These are phyloP conservation scores for Brasenia schreberi DNA, from an alignment of 164 flowering plant species.

Conservation along the genomic window DNA sequence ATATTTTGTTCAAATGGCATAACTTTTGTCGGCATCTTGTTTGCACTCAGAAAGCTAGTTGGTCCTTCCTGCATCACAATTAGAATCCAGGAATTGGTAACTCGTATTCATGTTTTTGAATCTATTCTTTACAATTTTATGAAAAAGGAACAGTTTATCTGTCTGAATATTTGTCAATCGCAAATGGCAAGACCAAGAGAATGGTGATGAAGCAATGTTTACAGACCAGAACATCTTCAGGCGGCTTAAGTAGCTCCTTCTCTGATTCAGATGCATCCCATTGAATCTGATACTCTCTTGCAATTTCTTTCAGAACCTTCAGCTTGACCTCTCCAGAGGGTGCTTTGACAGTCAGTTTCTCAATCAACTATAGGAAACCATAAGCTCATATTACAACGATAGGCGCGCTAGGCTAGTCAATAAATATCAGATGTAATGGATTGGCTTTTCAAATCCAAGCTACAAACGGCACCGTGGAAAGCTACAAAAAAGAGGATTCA, in stretches of 20 bases:
- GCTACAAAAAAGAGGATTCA: background rate
- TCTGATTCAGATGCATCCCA: conserved; percentile 90
- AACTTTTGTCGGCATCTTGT: conserved; percentile 54
- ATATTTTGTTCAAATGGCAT: background rate
- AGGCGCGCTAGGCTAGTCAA: too few relatives aligned
- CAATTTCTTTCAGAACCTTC: conserved; percentile 92
- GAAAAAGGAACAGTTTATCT: background rate
- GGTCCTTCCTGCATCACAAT: conserved; percentile 58
- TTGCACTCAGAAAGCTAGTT: conserved; percentile 52
- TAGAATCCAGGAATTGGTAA: background rate
- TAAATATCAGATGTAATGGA: too few relatives aligned
- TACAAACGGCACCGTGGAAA: background rate
- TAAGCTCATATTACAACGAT: background rate
- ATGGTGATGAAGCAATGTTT: conserved; percentile 10
- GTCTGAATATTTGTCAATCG: background rate
- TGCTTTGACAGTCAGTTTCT: conserved; percentile 79
- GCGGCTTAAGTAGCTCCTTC: conserved; percentile 83
- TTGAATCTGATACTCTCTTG: conserved; percentile 76
- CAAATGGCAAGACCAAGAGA: background rate
- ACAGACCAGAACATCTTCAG: conserved; percentile 68
- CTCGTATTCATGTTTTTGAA: background rate
- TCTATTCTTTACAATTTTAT: background rate
- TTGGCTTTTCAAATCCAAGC: background rate
- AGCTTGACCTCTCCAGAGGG: conserved; percentile 82
- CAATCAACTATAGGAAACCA: conserved; percentile 50